phyloP scores from a whole-genome alignment of 768 basidiomycete species.

The Xerocomellus intermedius region DNA sequence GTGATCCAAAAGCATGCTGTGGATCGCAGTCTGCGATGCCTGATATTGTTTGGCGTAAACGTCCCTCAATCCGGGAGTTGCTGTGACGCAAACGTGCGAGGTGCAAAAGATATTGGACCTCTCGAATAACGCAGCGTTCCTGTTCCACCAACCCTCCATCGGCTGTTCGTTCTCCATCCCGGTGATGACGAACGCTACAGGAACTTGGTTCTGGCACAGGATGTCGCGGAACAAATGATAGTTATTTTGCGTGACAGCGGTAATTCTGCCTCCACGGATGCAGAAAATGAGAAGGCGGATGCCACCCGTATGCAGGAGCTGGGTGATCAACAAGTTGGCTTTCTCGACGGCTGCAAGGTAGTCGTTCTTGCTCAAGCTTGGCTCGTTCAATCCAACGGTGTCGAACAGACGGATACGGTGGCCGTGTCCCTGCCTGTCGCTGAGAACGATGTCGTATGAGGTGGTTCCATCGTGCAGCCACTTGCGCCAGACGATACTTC shows the following conservation, averaged over 20 bases:
- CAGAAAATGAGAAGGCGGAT: conserved; percentile 33
- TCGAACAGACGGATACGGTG: conserved; percentile 30
- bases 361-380: conserved; percentile 11
- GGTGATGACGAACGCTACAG: conserved; percentile 31
- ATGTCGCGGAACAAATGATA: conserved; percentile 29
- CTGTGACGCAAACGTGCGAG: conserved; percentile 41
- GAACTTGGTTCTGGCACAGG: conserved; percentile 31
- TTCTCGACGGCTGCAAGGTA: conserved; percentile 29
- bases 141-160: conserved; percentile 34
- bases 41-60: conserved; percentile 30
- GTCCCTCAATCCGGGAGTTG: conserved; percentile 23
- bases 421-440: not conserved
- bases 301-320: conserved; percentile 27
- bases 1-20: conserved; percentile 16
- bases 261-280: conserved; percentile 33
- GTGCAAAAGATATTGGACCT: conserved; percentile 13
- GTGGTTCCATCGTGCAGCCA: conserved; percentile 35
- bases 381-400: conserved; percentile 33
- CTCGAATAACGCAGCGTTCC: conserved; percentile 32
- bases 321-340: conserved; percentile 32
- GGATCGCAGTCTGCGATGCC: conserved; percentile 30
- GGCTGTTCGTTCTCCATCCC: conserved; percentile 28
- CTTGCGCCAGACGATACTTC: conserved; percentile 25
- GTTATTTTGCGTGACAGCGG: conserved; percentile 20
- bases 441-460: conserved; percentile 24